Base-by-base conservation (phyloP, 257 asterid genomes). In the Nicotiana knightiana region DNA sequence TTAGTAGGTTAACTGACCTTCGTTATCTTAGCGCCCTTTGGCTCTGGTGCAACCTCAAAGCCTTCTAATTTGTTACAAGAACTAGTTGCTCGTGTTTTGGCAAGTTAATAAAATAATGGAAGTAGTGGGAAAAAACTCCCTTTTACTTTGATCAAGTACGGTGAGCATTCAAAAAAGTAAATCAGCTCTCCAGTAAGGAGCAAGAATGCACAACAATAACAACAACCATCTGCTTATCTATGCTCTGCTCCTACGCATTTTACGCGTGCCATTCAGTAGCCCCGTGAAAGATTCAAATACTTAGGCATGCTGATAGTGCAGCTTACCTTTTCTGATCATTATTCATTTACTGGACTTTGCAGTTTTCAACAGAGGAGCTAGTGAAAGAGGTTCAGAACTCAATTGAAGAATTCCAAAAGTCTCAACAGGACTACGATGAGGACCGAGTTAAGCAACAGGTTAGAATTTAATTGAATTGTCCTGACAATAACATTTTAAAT, bases 381-480 rank as follows among this genome's bases (percentile, higher is more conserved):
- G 93, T 93, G 54, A 88, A 93, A 85, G 98, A 96, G 89, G 97
- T 94, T 37, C 91, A 94, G 85, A 91, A 89, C 87, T 91, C 99
- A 9, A 88, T 91, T 53, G 83, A 87, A 58, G 98, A 94, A 86
- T 93, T 94, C 66, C 89, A 91, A 82, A 88, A 85, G 70, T 97
- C 92, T 66, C 85, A 91, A 82, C 98, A 96, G 86, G 98, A 93
- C n/a, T 96, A 94, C 37, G 97, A 96, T 0, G 98, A 94, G 86
- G 97, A 89, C 73, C 94, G 97, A 21, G 89, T 96, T 81, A 88
- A 70, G 88, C 93, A 79, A 84, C 98, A 96, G 99, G 99, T 93
- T 17, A 70, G 83, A 62, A 15, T 48, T 48, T 73, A 73, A 80
- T 18, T 83, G 30, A 15, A 39, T 26, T 48, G 13, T 81, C 85